phyloP scores from a whole-genome alignment of 192 early-diverging fungal species.

The Gonapodya prolifera region DNA sequence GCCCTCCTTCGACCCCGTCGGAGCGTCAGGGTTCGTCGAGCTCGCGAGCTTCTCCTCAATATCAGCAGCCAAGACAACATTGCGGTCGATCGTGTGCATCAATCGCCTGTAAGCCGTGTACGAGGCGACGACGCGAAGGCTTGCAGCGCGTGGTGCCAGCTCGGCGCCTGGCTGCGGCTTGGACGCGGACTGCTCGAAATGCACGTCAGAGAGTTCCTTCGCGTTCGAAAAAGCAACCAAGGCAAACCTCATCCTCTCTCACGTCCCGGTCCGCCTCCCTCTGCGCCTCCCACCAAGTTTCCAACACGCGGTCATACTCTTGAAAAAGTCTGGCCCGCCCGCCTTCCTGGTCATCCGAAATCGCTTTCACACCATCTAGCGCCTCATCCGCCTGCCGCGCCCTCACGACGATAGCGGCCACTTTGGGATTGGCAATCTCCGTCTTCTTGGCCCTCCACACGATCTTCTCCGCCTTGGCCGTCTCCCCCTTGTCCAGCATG shows the following conservation, averaged over 20 bases:
- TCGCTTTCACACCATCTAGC: neutral
- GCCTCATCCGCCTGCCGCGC: neutral
- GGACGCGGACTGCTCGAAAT: neutral
- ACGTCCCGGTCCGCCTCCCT: slow-evolving; percentile 42
- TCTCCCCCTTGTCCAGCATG: no score
- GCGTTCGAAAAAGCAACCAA: no score
- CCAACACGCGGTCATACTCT: slow-evolving; percentile 37
- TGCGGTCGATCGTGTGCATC: slow-evolving; percentile 39
- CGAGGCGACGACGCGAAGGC: slow-evolving; percentile 24
- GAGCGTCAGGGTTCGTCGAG: no score
- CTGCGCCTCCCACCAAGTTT: slow-evolving; percentile 45
- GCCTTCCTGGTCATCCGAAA: neutral
- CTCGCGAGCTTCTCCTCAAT: slow-evolving; percentile 20
- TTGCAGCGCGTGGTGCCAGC: neutral
- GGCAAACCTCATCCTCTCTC: slow-evolving; percentile 49
- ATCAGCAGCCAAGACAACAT: slow-evolving; percentile 28
- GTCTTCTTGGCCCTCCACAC: neutral
- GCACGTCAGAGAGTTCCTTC: no score
- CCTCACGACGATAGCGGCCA: neutral
- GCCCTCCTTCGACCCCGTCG: slow-evolving; percentile 11
- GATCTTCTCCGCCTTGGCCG: neutral
- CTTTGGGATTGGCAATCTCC: neutral
- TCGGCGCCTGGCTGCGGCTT: neutral
- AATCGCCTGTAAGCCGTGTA: slow-evolving; percentile 49
- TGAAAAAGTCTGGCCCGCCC: slow-evolving; percentile 17